Conservation (phyloP, 306 rosid genomes). For the Boehmeria nivea region DNA sequence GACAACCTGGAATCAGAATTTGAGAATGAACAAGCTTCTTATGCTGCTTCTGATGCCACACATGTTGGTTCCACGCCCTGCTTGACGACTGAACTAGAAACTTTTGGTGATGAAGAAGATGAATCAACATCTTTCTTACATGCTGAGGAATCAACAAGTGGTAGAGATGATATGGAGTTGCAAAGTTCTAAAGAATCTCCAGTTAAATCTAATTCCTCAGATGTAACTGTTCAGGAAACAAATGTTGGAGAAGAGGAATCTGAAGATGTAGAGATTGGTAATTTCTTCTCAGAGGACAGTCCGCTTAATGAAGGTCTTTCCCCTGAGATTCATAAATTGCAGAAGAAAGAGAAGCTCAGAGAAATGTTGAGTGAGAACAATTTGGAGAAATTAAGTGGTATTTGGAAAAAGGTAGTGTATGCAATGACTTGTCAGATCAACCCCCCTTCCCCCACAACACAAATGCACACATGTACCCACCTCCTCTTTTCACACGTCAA, state of each 20-base stretch:
- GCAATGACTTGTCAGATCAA: constrained; percentile 4
- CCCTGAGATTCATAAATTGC: constrained; percentile 47
- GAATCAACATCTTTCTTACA: constrained; percentile 20
- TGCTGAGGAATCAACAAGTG: constrained; percentile 32
- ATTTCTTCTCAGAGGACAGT: constrained; percentile 63
- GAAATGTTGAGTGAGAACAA: constrained; percentile 56
- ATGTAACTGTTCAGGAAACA: constrained; percentile 33
- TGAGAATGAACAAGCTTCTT: constrained; percentile 46
- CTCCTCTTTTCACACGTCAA: too few relatives aligned
- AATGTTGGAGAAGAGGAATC: constrained; percentile 43
- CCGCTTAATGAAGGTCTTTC: constrained; percentile 40
- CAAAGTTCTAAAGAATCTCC: constrained; percentile 31
- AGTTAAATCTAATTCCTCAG: constrained; percentile 23
- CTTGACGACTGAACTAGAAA: constrained; percentile 21
- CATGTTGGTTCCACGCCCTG: constrained; percentile 27
- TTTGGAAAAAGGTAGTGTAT: constrained; percentile 75
- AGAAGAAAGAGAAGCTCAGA: constrained; percentile 57
- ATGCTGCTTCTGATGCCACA: constrained; percentile 34
- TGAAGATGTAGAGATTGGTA: constrained; percentile 72
- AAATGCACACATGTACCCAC: too few relatives aligned
- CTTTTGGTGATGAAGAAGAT: constrained; percentile 20
- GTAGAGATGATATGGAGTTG: constrained; percentile 26
- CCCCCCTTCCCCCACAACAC: too few relatives aligned
- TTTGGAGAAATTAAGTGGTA: constrained; percentile 78
- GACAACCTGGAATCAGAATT: constrained; percentile 54